A percentile compares a stretch with the other conserved stretches of the same genome.
phyloP scores from a whole-genome alignment of 306 rosid genomes.

The Fragaria nilgerrensis region DNA sequence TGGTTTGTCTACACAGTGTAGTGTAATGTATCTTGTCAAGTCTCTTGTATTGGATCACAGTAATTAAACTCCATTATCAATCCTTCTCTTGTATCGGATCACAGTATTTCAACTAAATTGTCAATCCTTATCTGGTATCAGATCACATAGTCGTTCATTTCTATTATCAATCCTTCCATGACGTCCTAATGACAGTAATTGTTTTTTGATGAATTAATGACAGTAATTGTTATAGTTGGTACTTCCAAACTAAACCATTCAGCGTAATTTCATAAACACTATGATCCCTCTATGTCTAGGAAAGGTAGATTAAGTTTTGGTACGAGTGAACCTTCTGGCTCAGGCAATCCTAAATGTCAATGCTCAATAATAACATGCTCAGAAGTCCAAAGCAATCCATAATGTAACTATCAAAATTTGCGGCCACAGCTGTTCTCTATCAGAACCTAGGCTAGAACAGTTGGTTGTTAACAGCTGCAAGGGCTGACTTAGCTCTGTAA shows the following conservation, averaged over 20 bases:
- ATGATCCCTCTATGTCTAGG: neutral
- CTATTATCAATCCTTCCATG: neutral
- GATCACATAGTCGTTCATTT: neutral
- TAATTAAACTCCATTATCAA: neutral
- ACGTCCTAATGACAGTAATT: neutral
- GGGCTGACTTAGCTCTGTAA: neutral
- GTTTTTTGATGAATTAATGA: too few species aligned
- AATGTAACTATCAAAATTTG: neutral
- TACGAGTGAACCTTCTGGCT: neutral
- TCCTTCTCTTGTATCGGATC: neutral
- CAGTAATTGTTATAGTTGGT: neutral
- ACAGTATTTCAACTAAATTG: neutral
- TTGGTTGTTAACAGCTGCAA: slow-evolving; percentile 3
- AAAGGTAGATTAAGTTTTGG: neutral
- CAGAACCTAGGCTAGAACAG: neutral
- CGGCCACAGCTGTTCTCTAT: neutral
- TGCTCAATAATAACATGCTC: neutral
- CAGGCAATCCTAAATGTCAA: neutral
- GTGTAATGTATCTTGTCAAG: neutral
- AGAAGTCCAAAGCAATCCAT: neutral
- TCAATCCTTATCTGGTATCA: neutral
- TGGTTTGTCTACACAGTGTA: neutral
- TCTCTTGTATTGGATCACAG: neutral
- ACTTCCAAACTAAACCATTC: neutral
- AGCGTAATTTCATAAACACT: neutral